Base-by-base conservation (phyloP, 129 eudicot species). In the Ambrosia trifida region DNA sequence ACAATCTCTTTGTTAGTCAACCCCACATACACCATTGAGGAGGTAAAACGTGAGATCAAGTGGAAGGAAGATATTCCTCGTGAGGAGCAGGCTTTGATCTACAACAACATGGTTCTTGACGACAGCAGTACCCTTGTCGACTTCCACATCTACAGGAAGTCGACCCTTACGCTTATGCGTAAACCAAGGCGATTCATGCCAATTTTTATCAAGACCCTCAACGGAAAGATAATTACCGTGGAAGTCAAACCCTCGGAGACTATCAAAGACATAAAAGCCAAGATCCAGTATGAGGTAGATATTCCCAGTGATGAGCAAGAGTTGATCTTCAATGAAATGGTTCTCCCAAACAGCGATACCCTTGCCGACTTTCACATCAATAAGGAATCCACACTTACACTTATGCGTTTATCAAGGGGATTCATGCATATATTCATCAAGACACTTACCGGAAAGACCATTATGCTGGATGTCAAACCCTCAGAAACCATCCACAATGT, bases 331-430 rank as follows among this genome's bases (percentile, higher is more conserved):
- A 17, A 56, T 2, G 62, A 9, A 24, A 13, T 6, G 62, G 17
- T 16, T 16, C 62, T 56, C 5, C 5, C 4, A 4, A 17, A 56
- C 20, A 24, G 31, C 20, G 10, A 7, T 56, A 17, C 62, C 17
- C 62, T 56, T 56, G 62, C 20, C 4, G 62, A 56, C 31, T 16
- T 4, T 24, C 3, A 56, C 32, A 56, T 54, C 56, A 64, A 53
- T 8, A 38, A 33, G 64, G 66, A 56, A 62, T 71, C 76, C 4
- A 71, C 53, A 40, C 40, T 71, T 11, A 50, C 17, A 35, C 54
- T 71, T 19, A 64, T 40, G 12, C 76, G 17, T 46, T 11, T 11
- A 11, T 46, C 17, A 46, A 12, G 5, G 13, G 62, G 35, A 24
- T 9, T 56, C 13, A 2, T 20, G 33, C 10, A 7, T 2, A 18